Percentiles rank a stretch among this genome's conserved stretches.
Evolutionary conservation across 2,329 filamentous ascomycete genomes (phyloP).

Genomic region (Aspergillus japonicus): DNA sequence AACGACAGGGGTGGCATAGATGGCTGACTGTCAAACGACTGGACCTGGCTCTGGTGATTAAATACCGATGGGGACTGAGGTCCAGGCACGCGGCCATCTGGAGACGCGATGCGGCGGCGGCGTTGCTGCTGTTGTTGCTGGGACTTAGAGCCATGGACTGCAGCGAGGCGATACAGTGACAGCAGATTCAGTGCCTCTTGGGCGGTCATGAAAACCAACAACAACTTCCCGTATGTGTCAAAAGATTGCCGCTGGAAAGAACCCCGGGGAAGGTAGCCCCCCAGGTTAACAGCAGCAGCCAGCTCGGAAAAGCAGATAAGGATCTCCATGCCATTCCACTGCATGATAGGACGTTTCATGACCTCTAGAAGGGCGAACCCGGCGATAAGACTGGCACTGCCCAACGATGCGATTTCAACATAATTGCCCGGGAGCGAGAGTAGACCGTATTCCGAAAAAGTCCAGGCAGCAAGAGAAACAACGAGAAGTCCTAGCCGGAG

Average conservation of each 20-base stretch:
- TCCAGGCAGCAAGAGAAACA: conserved; percentile 33
- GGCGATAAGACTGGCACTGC: conserved; percentile 40
- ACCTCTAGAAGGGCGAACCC: conserved; percentile 42
- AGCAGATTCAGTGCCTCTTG: conserved; percentile 39
- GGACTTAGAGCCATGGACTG: not conserved
- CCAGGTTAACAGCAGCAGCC: conserved; percentile 39
- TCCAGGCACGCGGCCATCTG: not conserved
- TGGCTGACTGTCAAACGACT: conserved; percentile 23
- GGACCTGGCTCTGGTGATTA: conserved; percentile 15
- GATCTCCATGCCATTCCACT: conserved; percentile 43
- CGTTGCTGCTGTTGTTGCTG: conserved; percentile 12
- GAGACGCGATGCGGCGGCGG: conserved; percentile 2
- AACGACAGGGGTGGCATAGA: conserved; percentile 32
- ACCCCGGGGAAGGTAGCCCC: conserved; percentile 33
- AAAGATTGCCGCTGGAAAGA: conserved; percentile 34
- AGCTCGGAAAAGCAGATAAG: conserved; percentile 40
- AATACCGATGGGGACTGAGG: conserved; percentile 13
- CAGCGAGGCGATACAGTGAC: conserved; percentile 21
- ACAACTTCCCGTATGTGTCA: conserved; percentile 39
- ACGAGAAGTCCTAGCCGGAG: conserved; percentile 32
- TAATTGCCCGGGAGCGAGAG: conserved; percentile 37
- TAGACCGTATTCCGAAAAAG: conserved; percentile 31
- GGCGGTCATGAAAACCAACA: conserved; percentile 40
- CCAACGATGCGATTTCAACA: conserved; percentile 39
- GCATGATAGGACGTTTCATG: conserved; percentile 35